Evolutionary conservation across 352 stramenopile species (phyloP), one percentile per base, ranked within the genome.

Genomic region (Globisporangium splendens): DNA sequence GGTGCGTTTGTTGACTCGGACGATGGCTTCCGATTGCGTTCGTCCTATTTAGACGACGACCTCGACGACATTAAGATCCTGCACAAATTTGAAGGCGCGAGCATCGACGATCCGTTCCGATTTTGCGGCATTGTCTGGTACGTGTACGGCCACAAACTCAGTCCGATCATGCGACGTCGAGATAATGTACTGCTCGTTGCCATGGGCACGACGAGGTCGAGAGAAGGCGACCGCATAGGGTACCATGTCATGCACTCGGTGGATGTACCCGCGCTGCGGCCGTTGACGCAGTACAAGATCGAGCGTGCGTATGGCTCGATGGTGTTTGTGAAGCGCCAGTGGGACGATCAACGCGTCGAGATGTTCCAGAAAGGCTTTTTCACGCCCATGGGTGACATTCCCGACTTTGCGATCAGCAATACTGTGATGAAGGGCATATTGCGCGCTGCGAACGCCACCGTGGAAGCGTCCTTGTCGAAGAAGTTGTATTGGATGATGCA

Each of bases 401-500:
- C 63, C 8, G 66, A 75, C 31, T 69, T 71, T 46, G 64, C 63
- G 10, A 54, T 62, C 15, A n/a, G 41, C 1, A 22, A 20, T 4
- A 17, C 56, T 20, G 48, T 66, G 15, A 61, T 73, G 21, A 63
- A 66, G 8, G 56, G 62, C 22, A 69, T 70, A 7, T 22, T 75
- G 11, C 48, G 69, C 18, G 42, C 57, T 1, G 71, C 62, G 8
- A 51, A 67, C 48, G 48, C 69, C 50, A 79, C 66, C 4, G 77
- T 71, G 24, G 71, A 79, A 38, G 67, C 63, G 13, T 50, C 66
- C 1, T 69, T 77, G 20, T 69, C 66, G 12, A 79, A 79, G 61
- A 79, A 79, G 24, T 68, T 79, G 31, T 61, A 68, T 12, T 80
- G 68, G 71, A 80, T 80, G 71, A 53, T 75, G 58, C 68, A 69